Evolutionary conservation across 257 asterid genomes (phyloP).

Genomic region (Przewalskia tangutica): DNA sequence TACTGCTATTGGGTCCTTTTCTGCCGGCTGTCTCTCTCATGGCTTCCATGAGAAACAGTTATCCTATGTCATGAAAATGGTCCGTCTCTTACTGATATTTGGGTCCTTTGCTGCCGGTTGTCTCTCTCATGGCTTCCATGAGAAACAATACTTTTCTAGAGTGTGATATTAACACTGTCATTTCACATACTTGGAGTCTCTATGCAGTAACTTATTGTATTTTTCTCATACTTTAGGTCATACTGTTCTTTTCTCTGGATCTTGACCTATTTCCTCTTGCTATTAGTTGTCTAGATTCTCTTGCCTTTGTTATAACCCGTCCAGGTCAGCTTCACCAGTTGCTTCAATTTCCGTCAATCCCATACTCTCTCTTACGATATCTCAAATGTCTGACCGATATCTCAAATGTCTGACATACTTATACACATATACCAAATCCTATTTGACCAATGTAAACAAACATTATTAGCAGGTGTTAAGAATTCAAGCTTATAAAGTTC

Average conservation of each 20-base stretch:
- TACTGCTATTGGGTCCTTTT: neutral
- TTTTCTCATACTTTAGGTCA: neutral
- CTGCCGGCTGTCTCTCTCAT: neutral
- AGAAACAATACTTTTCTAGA: neutral
- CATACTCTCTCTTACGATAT: neutral
- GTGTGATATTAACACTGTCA: neutral
- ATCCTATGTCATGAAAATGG: neutral
- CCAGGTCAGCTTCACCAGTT: neutral
- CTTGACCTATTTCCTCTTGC: neutral
- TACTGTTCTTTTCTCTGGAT: neutral
- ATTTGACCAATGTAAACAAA: neutral
- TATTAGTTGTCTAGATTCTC: neutral
- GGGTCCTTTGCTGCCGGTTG: neutral
- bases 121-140: neutral
- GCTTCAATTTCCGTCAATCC: neutral
- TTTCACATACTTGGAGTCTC: neutral
- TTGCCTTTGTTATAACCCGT: neutral
- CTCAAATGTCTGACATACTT: neutral
- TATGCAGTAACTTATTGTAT: neutral
- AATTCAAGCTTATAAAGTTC: neutral
- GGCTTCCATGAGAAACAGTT: neutral
- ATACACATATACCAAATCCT: neutral
- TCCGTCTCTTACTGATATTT: neutral
- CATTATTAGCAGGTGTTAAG: neutral
- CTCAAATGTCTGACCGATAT: neutral